These are phyloP conservation scores for Aspergillus ibericus DNA, from an alignment of 2,329 filamentous ascomycete species.

Conservation along the genomic window DNA sequence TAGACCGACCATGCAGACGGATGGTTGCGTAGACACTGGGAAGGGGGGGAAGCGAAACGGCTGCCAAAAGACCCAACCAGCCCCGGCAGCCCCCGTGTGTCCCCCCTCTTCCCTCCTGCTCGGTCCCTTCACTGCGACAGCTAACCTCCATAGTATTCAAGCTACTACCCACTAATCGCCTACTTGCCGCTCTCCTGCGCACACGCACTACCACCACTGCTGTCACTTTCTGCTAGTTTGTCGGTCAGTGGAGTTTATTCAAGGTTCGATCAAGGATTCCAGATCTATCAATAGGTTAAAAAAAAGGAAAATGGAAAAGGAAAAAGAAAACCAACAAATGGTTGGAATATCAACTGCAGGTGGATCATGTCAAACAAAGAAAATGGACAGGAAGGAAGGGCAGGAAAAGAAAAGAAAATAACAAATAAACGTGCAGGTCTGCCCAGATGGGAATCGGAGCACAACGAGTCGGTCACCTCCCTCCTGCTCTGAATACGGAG, in stretches of 20 bases:
- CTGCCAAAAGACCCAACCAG: conserved; percentile 8
- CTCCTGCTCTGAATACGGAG: no score
- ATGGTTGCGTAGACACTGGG: conserved; percentile 25
- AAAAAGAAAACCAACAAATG: background rate
- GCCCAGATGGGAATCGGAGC: background rate
- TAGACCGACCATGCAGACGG: conserved; percentile 14
- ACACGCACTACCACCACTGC: conserved; percentile 8
- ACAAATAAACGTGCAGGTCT: conserved; percentile 19
- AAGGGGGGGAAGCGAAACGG: conserved; percentile 14
- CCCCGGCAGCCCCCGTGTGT: conserved; percentile 4
- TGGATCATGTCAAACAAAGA: background rate
- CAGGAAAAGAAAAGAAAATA: conserved; percentile 3
- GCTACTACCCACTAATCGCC: background rate
- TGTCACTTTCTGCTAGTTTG: background rate
- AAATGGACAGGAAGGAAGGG: background rate
- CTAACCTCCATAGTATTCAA: background rate
- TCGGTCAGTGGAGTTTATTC: background rate
- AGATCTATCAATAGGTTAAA: background rate
- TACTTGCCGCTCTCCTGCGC: conserved; percentile 9
- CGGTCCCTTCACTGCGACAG: background rate
- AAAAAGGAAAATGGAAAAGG: background rate
- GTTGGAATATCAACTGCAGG: background rate
- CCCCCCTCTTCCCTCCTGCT: conserved; percentile 4
- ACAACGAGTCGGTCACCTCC: background rate
- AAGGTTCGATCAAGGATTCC: background rate